These are phyloP conservation scores for Santalum album DNA, from an alignment of 164 flowering plant species.

Conservation along the genomic window DNA sequence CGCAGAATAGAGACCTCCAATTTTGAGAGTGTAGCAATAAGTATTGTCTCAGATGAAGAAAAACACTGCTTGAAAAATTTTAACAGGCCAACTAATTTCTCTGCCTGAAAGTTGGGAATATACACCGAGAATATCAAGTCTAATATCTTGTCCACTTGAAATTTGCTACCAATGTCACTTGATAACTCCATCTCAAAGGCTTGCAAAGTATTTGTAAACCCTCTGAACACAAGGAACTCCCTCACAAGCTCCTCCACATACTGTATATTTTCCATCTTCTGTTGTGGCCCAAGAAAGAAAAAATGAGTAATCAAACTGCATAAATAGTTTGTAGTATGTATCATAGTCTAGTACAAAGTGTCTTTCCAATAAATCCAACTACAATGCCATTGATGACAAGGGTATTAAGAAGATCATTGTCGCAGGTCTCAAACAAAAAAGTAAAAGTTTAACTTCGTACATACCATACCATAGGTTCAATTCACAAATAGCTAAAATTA, in stretches of 20 bases:
- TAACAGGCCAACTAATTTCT: slow-evolving; percentile 54
- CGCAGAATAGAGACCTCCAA: slow-evolving; percentile 68
- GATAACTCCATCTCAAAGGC: slow-evolving; percentile 59
- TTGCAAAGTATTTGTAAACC: slow-evolving; percentile 74
- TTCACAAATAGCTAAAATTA: no score
- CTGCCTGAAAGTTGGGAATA: slow-evolving; percentile 60
- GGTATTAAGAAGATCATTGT: no score
- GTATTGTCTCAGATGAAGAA: slow-evolving; percentile 42
- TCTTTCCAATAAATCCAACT: no score
- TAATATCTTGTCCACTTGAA: slow-evolving; percentile 73
- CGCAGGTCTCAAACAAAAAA: no score
- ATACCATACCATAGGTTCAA: no score
- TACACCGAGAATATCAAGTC: slow-evolving; percentile 70
- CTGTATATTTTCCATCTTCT: slow-evolving; percentile 72
- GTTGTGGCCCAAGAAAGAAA: slow-evolving; percentile 4
- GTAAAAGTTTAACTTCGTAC: no score
- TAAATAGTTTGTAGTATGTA: neutral
- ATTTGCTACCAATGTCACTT: slow-evolving; percentile 81
- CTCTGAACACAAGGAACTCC: slow-evolving; percentile 85
- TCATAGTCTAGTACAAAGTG: no score
- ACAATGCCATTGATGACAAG: no score
- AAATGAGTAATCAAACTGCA: neutral
- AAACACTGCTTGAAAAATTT: slow-evolving; percentile 64
- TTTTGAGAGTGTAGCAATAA: slow-evolving; percentile 42
- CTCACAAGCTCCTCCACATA: slow-evolving; percentile 87